Conservation (phyloP, 2,329 filamentous ascomycete species). For the Colletotrichum sp. region DNA sequence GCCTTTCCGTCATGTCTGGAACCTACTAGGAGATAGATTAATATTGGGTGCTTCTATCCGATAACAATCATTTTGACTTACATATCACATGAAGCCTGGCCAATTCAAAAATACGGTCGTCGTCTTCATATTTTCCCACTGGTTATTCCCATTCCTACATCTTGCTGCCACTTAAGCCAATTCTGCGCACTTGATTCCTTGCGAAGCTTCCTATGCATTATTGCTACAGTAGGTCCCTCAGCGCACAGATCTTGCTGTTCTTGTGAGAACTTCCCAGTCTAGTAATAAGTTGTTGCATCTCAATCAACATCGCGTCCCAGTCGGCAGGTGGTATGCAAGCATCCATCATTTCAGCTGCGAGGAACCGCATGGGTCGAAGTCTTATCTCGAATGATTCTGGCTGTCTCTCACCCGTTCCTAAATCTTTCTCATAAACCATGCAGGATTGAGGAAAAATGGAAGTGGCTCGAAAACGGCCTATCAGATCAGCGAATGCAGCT, state of each 20-base stretch:
- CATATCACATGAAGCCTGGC: fast-evolving
- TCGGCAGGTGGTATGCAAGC: neutral
- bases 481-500: neutral
- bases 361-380: neutral
- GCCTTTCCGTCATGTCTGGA: slow-evolving; percentile 50
- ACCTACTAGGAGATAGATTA: neutral
- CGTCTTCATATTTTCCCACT: neutral
- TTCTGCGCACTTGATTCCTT: neutral
- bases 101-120: fast-evolving
- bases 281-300: neutral
- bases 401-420: neutral
- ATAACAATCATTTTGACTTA: fast-evolving
- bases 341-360: neutral
- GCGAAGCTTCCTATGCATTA: neutral
- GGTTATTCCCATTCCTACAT: neutral
- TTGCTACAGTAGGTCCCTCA: neutral
- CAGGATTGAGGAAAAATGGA: neutral
- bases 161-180: neutral
- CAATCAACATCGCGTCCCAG: neutral
- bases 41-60: neutral
- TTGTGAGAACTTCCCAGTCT: neutral
- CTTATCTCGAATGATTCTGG: neutral
- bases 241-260: neutral
- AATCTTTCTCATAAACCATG: neutral
- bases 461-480: neutral